Evolutionary conservation across 257 asterid species (phyloP).

Genomic region (Solanum bulbocastanum): DNA sequence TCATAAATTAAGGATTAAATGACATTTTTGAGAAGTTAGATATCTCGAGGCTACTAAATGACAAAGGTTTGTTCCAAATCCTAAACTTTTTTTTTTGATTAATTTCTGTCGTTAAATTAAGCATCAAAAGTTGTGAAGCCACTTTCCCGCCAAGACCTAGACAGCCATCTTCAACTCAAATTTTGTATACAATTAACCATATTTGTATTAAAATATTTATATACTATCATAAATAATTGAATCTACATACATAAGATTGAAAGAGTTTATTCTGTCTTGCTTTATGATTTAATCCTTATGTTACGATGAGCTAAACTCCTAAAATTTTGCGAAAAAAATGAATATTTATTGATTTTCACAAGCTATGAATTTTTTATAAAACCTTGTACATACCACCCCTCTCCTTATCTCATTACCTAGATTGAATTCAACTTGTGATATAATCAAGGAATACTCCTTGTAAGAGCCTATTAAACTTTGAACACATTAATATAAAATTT

Average conservation of each 20-base stretch:
- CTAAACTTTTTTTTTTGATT: background rate
- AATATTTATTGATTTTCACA: no score
- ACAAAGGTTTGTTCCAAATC: background rate
- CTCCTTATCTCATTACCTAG: background rate
- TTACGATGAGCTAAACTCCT: background rate
- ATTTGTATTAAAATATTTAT: background rate
- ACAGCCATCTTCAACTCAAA: background rate
- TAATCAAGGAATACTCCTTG: no score
- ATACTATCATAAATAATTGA: background rate
- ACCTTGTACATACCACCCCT: background rate
- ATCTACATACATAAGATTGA: background rate
- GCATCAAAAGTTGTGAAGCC: background rate
- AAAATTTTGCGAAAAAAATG: background rate
- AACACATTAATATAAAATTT: background rate
- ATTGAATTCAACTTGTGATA: background rate
- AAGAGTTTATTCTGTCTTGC: background rate
- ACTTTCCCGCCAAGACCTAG: background rate
- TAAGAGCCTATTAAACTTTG: accelerated
- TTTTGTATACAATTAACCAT: background rate
- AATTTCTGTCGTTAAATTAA: background rate
- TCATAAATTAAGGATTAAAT: background rate
- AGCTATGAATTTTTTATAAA: background rate
- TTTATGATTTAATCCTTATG: background rate
- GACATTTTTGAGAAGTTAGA: background rate
- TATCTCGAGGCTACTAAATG: background rate